phyloP scores from a whole-genome alignment of 768 basidiomycete genomes.

The Cytidiella melzeri region DNA sequence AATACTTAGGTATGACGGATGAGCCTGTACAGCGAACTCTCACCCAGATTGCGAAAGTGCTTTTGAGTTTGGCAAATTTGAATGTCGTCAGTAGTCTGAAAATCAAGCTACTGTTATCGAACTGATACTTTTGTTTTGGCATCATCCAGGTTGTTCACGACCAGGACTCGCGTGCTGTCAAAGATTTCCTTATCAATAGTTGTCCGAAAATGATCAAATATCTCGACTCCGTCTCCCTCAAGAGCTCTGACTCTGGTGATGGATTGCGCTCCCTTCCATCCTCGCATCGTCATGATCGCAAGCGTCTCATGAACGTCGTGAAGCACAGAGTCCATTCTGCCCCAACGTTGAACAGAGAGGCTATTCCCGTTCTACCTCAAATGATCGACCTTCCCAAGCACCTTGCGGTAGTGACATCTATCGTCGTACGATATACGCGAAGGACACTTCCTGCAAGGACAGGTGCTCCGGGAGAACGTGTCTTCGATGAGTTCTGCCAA shows the following conservation, averaged over 20 bases:
- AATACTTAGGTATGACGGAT: conserved; percentile 53
- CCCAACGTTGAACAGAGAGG: conserved; percentile 56
- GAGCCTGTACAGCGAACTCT: conserved; percentile 69
- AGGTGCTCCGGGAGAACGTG: conserved; percentile 23
- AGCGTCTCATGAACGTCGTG: conserved; percentile 42
- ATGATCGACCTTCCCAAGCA: conserved; percentile 75
- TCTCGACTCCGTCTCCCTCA: conserved; percentile 63
- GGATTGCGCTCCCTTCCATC: conserved; percentile 20
- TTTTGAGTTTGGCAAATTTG: conserved; percentile 84
- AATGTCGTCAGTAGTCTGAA: conserved; percentile 47
- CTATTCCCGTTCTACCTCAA: conserved; percentile 67
- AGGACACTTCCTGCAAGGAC: conserved; percentile 21
- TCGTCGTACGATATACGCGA: conserved; percentile 60
- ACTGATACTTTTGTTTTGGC: not conserved
- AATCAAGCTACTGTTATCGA: too few species aligned
- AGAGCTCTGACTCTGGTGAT: conserved; percentile 22
- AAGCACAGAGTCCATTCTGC: conserved; percentile 52
- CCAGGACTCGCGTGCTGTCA: conserved; percentile 78
- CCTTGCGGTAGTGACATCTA: conserved; percentile 68
- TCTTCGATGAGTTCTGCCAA: conserved; percentile 50
- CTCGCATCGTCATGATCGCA: conserved; percentile 39
- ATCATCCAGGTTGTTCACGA: conserved; percentile 51
- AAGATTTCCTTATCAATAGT: conserved; percentile 63
- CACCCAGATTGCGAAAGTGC: conserved; percentile 81
- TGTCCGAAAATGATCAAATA: conserved; percentile 74